A percentile compares a stretch with the other conserved stretches of the same genome.
Evolutionary conservation across 768 basidiomycete species (phyloP).

Genomic region (Amanita brunnescens): DNA sequence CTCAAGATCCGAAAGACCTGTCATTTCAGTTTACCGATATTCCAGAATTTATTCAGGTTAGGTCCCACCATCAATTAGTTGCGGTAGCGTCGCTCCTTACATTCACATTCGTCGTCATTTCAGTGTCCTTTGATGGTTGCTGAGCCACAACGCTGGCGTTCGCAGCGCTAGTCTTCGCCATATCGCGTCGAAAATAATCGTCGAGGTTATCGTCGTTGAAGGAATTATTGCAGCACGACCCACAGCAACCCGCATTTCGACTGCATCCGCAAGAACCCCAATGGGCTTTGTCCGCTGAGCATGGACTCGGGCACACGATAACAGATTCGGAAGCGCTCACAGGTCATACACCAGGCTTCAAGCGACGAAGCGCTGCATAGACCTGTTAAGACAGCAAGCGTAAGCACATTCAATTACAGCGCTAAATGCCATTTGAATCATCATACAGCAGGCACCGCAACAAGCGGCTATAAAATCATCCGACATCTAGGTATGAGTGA

Average conservation of each 20-base stretch:
- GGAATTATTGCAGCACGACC: slow-evolving; percentile 31
- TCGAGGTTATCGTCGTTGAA: slow-evolving; percentile 37
- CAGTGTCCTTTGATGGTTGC: slow-evolving; percentile 18
- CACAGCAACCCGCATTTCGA: slow-evolving; percentile 34
- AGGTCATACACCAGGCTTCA: slow-evolving; percentile 20
- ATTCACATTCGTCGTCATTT: slow-evolving; percentile 13
- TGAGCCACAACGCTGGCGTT: slow-evolving; percentile 14
- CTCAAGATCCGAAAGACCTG: too few relatives aligned
- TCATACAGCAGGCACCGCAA: slow-evolving; percentile 22
- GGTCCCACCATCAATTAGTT: too few relatives aligned
- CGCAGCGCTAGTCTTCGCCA: slow-evolving; percentile 27
- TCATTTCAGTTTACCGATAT: too few relatives aligned
- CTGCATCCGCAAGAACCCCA: slow-evolving; percentile 17
- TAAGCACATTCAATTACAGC: neutral
- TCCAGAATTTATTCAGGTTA: too few relatives aligned
- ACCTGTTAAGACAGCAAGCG: slow-evolving; percentile 5
- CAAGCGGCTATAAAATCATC: slow-evolving; percentile 13
- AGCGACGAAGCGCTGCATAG: slow-evolving; percentile 10
- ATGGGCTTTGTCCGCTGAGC: neutral
- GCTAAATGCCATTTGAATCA: neutral
- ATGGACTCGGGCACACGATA: neutral
- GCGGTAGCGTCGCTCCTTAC: neutral
- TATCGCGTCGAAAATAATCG: slow-evolving; percentile 26
- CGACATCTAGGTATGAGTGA: neutral
- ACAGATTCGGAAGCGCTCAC: slow-evolving; percentile 8